Base-by-base conservation (phyloP, 768 basidiomycete species). In the Collybia sordida region DNA sequence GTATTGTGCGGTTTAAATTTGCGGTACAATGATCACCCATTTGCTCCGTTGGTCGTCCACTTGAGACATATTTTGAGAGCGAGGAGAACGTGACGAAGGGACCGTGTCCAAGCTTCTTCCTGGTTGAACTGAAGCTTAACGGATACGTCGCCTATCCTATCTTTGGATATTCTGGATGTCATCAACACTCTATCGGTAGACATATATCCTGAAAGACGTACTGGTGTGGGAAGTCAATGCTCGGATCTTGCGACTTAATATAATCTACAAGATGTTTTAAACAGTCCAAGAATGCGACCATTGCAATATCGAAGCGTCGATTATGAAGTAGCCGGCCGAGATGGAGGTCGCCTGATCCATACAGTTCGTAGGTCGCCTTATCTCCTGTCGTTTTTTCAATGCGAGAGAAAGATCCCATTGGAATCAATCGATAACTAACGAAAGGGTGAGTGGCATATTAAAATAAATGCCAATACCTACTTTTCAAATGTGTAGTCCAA, bases 251-350 rank as follows among this genome's bases (percentile, higher is more conserved):
- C 9, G 81, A 74, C 63, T 83, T 85, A 45, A 93, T 88, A 60
- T 88, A 82, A 51, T 97, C 94, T 70, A 93, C 85, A 22, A 98
- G 72, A 62, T 98, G 93, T 59, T 92, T 88, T 34, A 99, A 72
- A 63, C 95, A 97, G 56, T 98, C 97, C 37, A 99, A 77, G 62
- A 98, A 93, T 8, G 93, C 91, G 9, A 96, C 93, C 90, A 98
- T 95, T 2, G 88, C 96, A 54, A 89, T 81, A 68, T 98, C 95
- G 67, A 98, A 99, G 15, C 96, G 83, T 35, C 95, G 84, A 61
- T 98, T 98, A 60, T 98, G 96, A 34, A 98, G 72, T 14, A 98
- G 65, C 25, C 95, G 85, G 2, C 91, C 89, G 47, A 96, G 75
- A 55, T 93, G 87, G 18, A 97, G 70, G 66, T 98, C 96, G 7